Evolutionary conservation across 2,329 filamentous ascomycete species (phyloP).

Genomic region (Sphaerulina vaccinii): DNA sequence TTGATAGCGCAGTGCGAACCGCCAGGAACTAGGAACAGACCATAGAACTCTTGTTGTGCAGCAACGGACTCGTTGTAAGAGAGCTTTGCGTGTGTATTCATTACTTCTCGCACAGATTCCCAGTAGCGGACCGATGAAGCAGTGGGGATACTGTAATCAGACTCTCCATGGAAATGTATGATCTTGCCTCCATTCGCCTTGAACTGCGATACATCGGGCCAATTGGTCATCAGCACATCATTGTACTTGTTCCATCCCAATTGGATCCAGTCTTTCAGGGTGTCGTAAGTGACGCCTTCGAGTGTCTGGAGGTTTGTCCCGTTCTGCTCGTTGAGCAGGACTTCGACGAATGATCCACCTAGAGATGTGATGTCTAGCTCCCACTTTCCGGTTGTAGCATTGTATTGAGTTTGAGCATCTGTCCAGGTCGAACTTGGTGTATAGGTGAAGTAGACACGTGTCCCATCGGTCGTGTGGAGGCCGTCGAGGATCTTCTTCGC

Average conservation of each 20-base stretch:
- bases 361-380: slow-evolving; percentile 35
- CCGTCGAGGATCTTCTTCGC: too few species aligned
- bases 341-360: slow-evolving; percentile 42
- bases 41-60: slow-evolving; percentile 51
- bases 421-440: too few species aligned
- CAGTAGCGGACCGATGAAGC: slow-evolving; percentile 56
- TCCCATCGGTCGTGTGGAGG: too few species aligned
- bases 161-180: slow-evolving; percentile 59
- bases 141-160: slow-evolving; percentile 53
- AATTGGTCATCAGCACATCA: slow-evolving; percentile 53
- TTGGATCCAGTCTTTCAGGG: slow-evolving; percentile 55
- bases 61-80: slow-evolving; percentile 31
- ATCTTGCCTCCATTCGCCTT: slow-evolving; percentile 54
- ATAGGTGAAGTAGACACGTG: too few species aligned
- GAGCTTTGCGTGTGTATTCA: slow-evolving; percentile 49
- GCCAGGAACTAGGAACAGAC: slow-evolving; percentile 55
- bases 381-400: slow-evolving; percentile 32
- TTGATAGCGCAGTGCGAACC: slow-evolving; percentile 51
- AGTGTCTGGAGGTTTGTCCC: slow-evolving; percentile 39
- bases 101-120: slow-evolving; percentile 52
- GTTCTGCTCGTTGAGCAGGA: slow-evolving; percentile 43
- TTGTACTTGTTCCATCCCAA: slow-evolving; percentile 49
- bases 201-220: slow-evolving; percentile 54
- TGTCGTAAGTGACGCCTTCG: slow-evolving; percentile 55
- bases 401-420: too few species aligned